Conservation (phyloP, 192 early-diverging fungal genomes). For the Spizellomyces punctatus region DNA sequence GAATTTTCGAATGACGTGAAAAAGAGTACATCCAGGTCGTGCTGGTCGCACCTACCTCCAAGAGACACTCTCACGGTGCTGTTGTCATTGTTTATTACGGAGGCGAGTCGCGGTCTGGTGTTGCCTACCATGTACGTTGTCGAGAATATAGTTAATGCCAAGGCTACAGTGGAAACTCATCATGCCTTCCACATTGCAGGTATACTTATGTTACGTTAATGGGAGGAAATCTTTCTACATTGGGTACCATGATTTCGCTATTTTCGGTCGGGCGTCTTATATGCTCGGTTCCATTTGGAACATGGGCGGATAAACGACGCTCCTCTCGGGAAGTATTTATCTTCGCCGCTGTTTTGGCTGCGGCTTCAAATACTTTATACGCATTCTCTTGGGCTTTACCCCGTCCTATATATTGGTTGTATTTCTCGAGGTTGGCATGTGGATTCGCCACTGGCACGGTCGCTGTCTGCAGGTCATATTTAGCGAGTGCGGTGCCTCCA, state of each 20-base stretch:
- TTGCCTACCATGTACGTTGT: constrained; percentile 35
- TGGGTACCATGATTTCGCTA: constrained; percentile 30
- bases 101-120: constrained; percentile 35
- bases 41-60: neutral
- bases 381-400: constrained; percentile 27
- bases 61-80: constrained; percentile 25
- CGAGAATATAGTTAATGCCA: neutral
- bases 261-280: constrained; percentile 35
- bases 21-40: neutral
- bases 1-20: neutral
- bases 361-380: constrained; percentile 26
- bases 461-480: constrained; percentile 27
- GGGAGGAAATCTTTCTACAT: constrained; percentile 23
- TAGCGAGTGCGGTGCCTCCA: constrained; percentile 17
- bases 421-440: constrained; percentile 3
- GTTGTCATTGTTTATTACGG: constrained; percentile 26
- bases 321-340: constrained; percentile 36
- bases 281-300: constrained; percentile 33
- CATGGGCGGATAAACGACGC: constrained; percentile 18
- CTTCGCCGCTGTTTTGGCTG: constrained; percentile 20
- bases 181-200: neutral
- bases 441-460: constrained; percentile 35
- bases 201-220: constrained; percentile 22
- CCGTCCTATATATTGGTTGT: constrained; percentile 23
- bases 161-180: neutral